Evolutionary conservation across 305 asterid species (phyloP).

Genomic region (Fraxinus velutina): DNA sequence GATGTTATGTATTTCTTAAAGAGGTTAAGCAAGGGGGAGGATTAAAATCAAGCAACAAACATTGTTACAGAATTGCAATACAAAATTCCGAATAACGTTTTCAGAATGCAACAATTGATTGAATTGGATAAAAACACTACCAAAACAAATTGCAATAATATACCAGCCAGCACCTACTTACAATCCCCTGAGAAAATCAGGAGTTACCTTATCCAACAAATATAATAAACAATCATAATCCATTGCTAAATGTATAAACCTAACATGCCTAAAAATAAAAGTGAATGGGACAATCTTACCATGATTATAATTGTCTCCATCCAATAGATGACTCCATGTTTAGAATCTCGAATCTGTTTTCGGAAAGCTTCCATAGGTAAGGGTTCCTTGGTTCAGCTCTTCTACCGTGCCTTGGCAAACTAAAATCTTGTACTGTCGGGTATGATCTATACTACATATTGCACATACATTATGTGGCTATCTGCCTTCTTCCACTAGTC

Average conservation of each 20-base stretch:
- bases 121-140: slow-evolving; percentile 18
- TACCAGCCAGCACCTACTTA: slow-evolving; percentile 16
- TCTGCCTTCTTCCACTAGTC: slow-evolving; percentile 48
- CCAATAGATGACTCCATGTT: neutral
- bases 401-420: neutral
- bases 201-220: slow-evolving; percentile 1
- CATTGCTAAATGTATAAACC: slow-evolving; percentile 9
- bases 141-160: slow-evolving; percentile 21
- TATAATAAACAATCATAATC: slow-evolving; percentile 21
- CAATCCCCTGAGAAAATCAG: slow-evolving; percentile 1
- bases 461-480: slow-evolving; percentile 30
- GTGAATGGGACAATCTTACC: neutral
- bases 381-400: neutral
- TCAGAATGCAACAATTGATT: slow-evolving; percentile 23
- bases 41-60: neutral
- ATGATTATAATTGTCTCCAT: neutral
- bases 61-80: slow-evolving; percentile 10
- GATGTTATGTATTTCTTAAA: neutral
- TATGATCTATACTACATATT: neutral
- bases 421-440: neutral
- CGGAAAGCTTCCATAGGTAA: neutral
- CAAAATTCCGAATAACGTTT: slow-evolving; percentile 7
- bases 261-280: neutral
- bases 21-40: neutral
- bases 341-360: neutral